Evolutionary conservation across 192 early-diverging fungal genomes (phyloP).

Genomic region (Gryganskiella cystojenkinii): DNA sequence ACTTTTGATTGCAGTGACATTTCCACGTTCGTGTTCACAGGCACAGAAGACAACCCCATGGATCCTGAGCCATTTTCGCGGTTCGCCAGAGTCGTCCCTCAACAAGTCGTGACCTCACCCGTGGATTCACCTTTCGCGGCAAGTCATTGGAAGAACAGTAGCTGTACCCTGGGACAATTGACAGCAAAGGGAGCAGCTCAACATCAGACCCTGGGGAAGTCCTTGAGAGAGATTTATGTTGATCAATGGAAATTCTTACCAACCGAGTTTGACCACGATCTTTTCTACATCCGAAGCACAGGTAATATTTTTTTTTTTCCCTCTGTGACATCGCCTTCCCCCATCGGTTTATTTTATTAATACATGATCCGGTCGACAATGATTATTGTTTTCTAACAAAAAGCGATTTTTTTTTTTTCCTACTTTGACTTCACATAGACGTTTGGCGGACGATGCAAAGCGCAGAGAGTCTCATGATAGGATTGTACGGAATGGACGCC

Average conservation of each 20-base stretch:
- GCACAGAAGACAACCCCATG: background rate
- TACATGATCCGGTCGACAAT: background rate
- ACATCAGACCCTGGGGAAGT: constrained; percentile 6
- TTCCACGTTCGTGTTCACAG: too few species aligned
- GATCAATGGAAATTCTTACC: constrained; percentile 15
- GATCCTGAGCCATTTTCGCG: too few species aligned
- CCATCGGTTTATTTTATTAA: background rate
- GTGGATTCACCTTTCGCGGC: constrained; percentile 10
- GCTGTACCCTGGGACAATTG: constrained; percentile 22
- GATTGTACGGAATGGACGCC: constrained; percentile 5
- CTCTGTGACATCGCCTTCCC: background rate
- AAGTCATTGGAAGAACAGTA: constrained; percentile 19
- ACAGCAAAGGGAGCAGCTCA: constrained; percentile 20
- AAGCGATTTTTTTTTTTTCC: background rate
- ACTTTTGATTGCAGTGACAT: too few species aligned
- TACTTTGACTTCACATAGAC: background rate
- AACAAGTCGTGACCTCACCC: background rate
- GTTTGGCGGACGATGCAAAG: constrained; percentile 26
- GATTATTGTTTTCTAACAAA: background rate
- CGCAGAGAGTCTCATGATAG: constrained; percentile 23
- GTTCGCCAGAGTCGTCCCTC: background rate
- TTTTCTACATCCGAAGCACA: constrained; percentile 10
- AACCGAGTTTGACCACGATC: background rate
- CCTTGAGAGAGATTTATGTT: constrained; percentile 21
- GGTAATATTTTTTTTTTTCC: background rate